Base-by-base conservation (phyloP, 768 basidiomycete genomes). In the Kwoniella dendrophila region DNA sequence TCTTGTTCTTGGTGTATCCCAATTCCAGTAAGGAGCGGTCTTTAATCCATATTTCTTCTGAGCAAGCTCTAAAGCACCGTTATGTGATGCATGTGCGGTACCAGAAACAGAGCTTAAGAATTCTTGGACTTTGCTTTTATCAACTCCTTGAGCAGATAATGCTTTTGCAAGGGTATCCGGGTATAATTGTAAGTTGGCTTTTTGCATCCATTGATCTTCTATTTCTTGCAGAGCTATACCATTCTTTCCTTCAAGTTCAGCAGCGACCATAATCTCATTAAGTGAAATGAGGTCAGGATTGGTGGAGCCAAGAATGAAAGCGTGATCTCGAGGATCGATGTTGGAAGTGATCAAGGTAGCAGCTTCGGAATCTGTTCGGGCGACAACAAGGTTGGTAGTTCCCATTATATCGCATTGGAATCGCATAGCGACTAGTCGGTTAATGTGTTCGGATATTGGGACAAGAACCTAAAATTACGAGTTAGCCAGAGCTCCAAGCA, bases 401-500 rank as follows among this genome's bases (percentile, higher is more conserved):
- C 95, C 94, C 93, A 98, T 94, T 76, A 99, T 90, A 77, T 98
- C 96, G 76, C 88, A 97, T 81, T 98, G 96, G 44, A 97, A 84
- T 27, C 96, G 91, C 75, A 98, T 95, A 44, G 96, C 94, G 51
- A 97, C 87, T 59, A 99, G 88, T 54, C 96, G 90, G 80, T 96
- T 96, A 81, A 98, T 94, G 81, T 99, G 96, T 83, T 98, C 96
- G 44, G 86, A 86, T 75, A 98, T 92, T 40, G 96, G 94, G 11
- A 99, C 96, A 72, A 99, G 87, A 45, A 97, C 95, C 79, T 97
- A 22, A 18, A 38, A 24, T 26, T 14, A 12, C 14, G 16, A 6
- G 12, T 49, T 29, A 49, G 26, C 48, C 48, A 49, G n/a, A 49
- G 10, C 48, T 7, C 18, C 11, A 20, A 43, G 7, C 20, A n/a